Percentiles rank a stretch among this genome's conserved stretches.
Evolutionary conservation across 2,329 filamentous ascomycete genomes (phyloP).

Genomic region (Alternaria rosae): DNA sequence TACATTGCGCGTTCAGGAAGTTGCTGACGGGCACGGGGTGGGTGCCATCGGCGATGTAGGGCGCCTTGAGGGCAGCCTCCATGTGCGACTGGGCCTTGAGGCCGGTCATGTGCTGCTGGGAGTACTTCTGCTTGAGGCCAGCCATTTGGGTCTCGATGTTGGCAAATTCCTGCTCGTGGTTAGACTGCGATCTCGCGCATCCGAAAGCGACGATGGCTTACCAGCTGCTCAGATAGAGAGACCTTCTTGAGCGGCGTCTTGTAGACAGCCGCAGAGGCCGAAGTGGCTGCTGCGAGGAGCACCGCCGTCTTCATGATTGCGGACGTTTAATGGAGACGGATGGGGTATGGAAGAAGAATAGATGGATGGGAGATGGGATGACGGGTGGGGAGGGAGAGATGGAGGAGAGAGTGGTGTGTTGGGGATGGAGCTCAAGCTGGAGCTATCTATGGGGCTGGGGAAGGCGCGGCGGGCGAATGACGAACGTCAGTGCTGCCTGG

Average conservation of each 20-base stretch:
- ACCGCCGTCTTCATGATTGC: constrained; percentile 82
- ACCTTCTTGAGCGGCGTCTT: constrained; percentile 99
- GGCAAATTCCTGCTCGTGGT: constrained; percentile 67
- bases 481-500: constrained; percentile 15
- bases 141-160: constrained; percentile 83
- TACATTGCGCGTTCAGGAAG: constrained; percentile 99
- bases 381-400: constrained; percentile 11
- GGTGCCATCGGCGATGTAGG: constrained; percentile 68
- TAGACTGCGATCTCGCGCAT: constrained; percentile 7
- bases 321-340: constrained; percentile 9
- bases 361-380: constrained; percentile 14
- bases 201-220: constrained; percentile 58
- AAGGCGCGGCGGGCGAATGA: constrained; percentile 15
- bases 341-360: constrained; percentile 9
- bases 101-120: constrained; percentile 71
- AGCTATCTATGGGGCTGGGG: constrained; percentile 21
- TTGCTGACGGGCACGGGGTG: constrained; percentile 92
- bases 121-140: constrained; percentile 90
- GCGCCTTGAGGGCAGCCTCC: constrained; percentile 81
- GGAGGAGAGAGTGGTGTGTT: constrained; percentile 9
- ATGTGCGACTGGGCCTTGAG: constrained; percentile 71
- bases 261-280: constrained; percentile 85
- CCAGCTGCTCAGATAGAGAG: constrained; percentile 88
- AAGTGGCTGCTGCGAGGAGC: constrained; percentile 79
- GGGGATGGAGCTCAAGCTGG: constrained; percentile 20